These are phyloP conservation scores for Rhizoclosmatium sp. DNA, from an alignment of 192 early-diverging fungal genomes.

Conservation along the genomic window DNA sequence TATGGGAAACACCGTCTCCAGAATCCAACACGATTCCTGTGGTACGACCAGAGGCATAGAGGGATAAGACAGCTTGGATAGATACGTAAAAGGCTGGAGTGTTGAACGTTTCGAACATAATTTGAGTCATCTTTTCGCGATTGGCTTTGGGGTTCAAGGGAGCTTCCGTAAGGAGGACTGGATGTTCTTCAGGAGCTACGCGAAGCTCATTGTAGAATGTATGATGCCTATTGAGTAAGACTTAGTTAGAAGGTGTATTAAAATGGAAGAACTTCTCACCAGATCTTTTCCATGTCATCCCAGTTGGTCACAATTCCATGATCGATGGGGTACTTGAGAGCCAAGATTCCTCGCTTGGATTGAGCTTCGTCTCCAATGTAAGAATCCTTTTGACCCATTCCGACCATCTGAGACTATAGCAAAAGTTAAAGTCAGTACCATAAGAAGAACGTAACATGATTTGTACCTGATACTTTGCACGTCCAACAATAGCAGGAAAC, in stretches of 20 bases:
- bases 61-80: constrained; percentile 64
- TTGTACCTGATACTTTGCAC: constrained; percentile 55
- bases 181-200: constrained; percentile 71
- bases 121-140: constrained; percentile 71
- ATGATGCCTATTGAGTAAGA: constrained; percentile 53
- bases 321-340: constrained; percentile 70
- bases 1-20: constrained; percentile 71
- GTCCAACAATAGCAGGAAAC: constrained; percentile 68
- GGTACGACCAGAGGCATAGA: constrained; percentile 67
- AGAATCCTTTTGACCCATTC: constrained; percentile 73
- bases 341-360: constrained; percentile 68
- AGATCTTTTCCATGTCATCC: constrained; percentile 77
- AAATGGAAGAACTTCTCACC: constrained; percentile 36
- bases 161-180: constrained; percentile 67
- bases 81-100: constrained; percentile 68
- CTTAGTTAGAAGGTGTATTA: neutral
- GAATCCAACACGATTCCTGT: constrained; percentile 65
- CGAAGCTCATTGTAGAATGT: constrained; percentile 73
- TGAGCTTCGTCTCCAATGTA: constrained; percentile 74
- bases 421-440: neutral
- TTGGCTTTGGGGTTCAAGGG: constrained; percentile 71
- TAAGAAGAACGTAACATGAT: no score
- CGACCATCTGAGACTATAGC: constrained; percentile 60
- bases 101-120: constrained; percentile 74
- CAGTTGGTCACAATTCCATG: constrained; percentile 74